Evolutionary conservation across 2,329 filamentous ascomycete species (phyloP).

Genomic region (Dryadomyces quercivorus): DNA sequence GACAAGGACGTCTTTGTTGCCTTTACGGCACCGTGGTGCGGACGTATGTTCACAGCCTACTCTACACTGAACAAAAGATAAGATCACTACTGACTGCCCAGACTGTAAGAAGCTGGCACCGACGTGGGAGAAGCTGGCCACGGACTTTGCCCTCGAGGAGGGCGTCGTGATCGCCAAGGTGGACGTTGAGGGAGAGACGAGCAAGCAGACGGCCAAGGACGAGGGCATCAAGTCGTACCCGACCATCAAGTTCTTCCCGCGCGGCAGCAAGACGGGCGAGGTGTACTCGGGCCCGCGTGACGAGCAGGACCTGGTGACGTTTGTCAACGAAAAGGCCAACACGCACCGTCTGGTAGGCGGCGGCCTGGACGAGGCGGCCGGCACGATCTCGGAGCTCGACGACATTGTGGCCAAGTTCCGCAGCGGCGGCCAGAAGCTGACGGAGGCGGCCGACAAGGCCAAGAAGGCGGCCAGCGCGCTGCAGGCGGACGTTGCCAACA

Average conservation of each 20-base stretch:
- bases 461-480: slow-evolving; percentile 57
- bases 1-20: slow-evolving; percentile 89
- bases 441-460: slow-evolving; percentile 56
- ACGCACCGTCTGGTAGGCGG: slow-evolving; percentile 77
- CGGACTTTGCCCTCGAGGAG: slow-evolving; percentile 63
- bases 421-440: slow-evolving; percentile 42
- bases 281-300: slow-evolving; percentile 64
- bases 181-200: slow-evolving; percentile 74
- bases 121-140: slow-evolving; percentile 76
- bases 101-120: slow-evolving; percentile 96
- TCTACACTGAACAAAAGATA: background rate
- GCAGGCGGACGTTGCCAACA: slow-evolving; percentile 49
- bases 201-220: slow-evolving; percentile 63
- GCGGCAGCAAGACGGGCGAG: slow-evolving; percentile 61
- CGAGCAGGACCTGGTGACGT: slow-evolving; percentile 65
- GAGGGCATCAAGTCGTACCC: slow-evolving; percentile 80
- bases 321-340: slow-evolving; percentile 79
- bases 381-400: slow-evolving; percentile 72
- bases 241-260: slow-evolving; percentile 95
- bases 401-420: slow-evolving; percentile 61
- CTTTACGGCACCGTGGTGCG: slow-evolving; percentile 97
- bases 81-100: slow-evolving; percentile 27
- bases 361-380: slow-evolving; percentile 63
- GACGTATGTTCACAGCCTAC: slow-evolving; percentile 54
- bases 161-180: slow-evolving; percentile 86